Conservation (phyloP, 371 early-diverging fungal species). For the Apophysomyces variabilis region DNA sequence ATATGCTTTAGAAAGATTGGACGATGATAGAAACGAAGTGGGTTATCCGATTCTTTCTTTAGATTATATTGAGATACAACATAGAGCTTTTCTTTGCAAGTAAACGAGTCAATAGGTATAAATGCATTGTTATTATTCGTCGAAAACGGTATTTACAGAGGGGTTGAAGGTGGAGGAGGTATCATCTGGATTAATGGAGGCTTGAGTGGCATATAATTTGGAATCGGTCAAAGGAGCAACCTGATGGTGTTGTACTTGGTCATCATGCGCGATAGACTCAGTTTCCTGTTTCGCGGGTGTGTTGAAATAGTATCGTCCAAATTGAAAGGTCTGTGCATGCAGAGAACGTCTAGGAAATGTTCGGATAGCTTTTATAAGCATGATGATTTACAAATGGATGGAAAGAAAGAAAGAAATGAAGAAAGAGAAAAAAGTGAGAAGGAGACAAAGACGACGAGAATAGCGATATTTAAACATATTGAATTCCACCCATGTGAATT, state of each 20-base stretch:
- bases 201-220: constrained; percentile 31
- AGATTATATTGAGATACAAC: no score
- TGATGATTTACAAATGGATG: neutral
- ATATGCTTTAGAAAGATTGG: no score
- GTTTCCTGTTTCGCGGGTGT: constrained; percentile 5
- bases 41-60: no score
- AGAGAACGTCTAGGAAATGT: neutral
- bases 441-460: neutral
- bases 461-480: neutral
- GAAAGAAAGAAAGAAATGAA: neutral
- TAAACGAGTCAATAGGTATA: no score
- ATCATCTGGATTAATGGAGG: constrained; percentile 12
- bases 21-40: no score
- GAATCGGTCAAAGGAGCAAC: constrained; percentile 37
- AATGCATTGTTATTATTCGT: constrained; percentile 7
- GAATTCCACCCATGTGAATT: neutral
- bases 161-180: constrained; percentile 32
- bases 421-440: neutral
- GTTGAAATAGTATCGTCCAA: neutral
- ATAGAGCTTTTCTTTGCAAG: no score
- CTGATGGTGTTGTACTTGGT: constrained; percentile 31
- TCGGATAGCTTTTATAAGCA: neutral
- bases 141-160: constrained; percentile 39
- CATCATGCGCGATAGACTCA: constrained; percentile 5
- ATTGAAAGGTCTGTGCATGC: neutral